Evolutionary conservation across 371 early-diverging fungal genomes (phyloP).

Genomic region (Chytridium lagenaria): DNA sequence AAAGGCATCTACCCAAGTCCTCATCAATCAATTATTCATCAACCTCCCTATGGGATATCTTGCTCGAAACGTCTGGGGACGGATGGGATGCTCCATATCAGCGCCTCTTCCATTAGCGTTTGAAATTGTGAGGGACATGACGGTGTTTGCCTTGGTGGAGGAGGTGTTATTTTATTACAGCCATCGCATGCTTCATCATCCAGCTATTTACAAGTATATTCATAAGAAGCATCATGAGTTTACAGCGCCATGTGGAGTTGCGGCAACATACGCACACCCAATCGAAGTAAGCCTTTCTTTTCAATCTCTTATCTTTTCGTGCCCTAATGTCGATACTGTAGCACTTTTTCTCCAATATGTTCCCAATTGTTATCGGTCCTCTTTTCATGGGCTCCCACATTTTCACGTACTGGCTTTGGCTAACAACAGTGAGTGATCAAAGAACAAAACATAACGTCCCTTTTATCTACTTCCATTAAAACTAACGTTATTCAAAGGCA

Average conservation of each 20-base stretch:
- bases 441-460: no score
- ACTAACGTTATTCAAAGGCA: background rate
- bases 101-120: constrained; percentile 37
- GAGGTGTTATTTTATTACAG: constrained; percentile 68
- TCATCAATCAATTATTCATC: constrained; percentile 23
- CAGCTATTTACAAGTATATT: constrained; percentile 78
- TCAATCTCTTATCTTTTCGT: background rate
- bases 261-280: constrained; percentile 38
- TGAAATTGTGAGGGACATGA: constrained; percentile 47
- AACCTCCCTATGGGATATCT: constrained; percentile 19
- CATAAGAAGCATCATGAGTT: constrained; percentile 94
- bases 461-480: background rate
- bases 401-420: constrained; percentile 33
- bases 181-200: constrained; percentile 83
- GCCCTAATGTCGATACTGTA: background rate
- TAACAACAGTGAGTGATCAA: constrained; percentile 9
- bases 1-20: constrained; percentile 18
- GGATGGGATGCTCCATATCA: background rate
- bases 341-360: constrained; percentile 51
- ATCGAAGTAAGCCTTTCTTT: constrained; percentile 24
- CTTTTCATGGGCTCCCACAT: constrained; percentile 61
- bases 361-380: constrained; percentile 63
- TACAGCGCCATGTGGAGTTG: constrained; percentile 80
- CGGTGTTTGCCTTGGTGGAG: constrained; percentile 60
- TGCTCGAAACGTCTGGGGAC: background rate